Conservation (phyloP, 257 asterid species). For the Eucommia ulmoides region DNA sequence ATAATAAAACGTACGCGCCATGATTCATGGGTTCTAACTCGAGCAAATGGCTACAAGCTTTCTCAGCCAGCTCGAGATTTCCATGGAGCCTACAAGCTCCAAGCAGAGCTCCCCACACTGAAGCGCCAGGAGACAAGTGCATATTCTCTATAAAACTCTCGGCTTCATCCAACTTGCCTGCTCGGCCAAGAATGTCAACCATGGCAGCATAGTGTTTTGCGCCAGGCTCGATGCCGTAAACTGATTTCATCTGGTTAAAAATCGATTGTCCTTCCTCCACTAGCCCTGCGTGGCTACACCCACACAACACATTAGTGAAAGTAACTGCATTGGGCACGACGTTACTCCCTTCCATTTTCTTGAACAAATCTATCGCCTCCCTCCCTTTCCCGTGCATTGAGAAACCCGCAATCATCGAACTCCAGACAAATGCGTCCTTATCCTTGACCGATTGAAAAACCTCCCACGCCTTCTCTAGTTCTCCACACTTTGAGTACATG, state of each 20-base stretch:
- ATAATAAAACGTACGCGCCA: neutral
- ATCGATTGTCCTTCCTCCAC: neutral
- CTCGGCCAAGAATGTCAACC: neutral
- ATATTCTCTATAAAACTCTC: neutral
- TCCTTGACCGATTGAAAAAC: neutral
- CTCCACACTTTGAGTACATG: neutral
- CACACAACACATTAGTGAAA: neutral
- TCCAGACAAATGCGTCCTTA: neutral
- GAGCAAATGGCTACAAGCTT: neutral
- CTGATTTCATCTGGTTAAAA: neutral
- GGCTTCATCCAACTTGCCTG: neutral
- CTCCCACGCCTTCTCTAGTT: neutral
- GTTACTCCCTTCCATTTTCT: neutral
- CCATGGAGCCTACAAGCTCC: neutral
- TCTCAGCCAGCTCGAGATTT: neutral
- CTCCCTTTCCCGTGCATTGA: neutral
- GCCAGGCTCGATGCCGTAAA: neutral
- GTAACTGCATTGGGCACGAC: neutral
- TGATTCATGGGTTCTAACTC: neutral
- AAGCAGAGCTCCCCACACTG: neutral
- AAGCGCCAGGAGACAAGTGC: neutral
- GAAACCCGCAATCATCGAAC: neutral
- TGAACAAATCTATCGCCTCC: neutral
- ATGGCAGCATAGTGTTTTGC: neutral
- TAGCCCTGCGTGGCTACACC: neutral